These are phyloP conservation scores for Solanum rostratum DNA, from an alignment of 257 asterid species.

Conservation along the genomic window DNA sequence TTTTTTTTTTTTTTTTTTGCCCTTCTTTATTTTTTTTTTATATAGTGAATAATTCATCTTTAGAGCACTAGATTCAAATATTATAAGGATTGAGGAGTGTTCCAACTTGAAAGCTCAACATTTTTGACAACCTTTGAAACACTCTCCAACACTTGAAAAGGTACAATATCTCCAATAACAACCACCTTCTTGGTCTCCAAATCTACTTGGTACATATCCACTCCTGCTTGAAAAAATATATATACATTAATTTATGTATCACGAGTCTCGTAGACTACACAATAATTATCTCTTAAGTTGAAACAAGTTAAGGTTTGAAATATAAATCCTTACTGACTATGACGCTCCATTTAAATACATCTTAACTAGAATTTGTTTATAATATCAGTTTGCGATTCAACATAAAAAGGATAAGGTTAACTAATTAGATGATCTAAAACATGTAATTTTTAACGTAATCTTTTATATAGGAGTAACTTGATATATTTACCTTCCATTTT, in stretches of 20 bases:
- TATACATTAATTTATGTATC: no score
- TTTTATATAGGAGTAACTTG: background rate
- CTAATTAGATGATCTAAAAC: background rate
- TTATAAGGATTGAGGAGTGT: background rate
- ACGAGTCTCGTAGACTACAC: accelerated
- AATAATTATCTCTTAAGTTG: no score
- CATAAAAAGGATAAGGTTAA: background rate
- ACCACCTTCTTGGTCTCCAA: slow-evolving; percentile 83
- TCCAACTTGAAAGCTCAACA: slow-evolving; percentile 48
- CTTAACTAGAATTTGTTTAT: no score
- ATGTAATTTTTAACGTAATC: background rate
- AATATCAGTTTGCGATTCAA: accelerated
- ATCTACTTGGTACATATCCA: slow-evolving; percentile 60
- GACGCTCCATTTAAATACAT: background rate
- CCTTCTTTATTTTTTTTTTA: background rate
- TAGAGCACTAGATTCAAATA: background rate
- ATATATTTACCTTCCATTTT: slow-evolving; percentile 26
- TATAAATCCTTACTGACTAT: no score
- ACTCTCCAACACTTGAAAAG: slow-evolving; percentile 76
- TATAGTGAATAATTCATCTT: no score
- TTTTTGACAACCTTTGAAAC: slow-evolving; percentile 58
- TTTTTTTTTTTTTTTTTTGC: background rate
- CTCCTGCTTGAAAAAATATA: slow-evolving; percentile 28
- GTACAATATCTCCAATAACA: slow-evolving; percentile 65
- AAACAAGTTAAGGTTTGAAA: no score